Evolutionary conservation across 2,329 filamentous ascomycete genomes (phyloP).

Genomic region (Huntiella bhutanensis): DNA sequence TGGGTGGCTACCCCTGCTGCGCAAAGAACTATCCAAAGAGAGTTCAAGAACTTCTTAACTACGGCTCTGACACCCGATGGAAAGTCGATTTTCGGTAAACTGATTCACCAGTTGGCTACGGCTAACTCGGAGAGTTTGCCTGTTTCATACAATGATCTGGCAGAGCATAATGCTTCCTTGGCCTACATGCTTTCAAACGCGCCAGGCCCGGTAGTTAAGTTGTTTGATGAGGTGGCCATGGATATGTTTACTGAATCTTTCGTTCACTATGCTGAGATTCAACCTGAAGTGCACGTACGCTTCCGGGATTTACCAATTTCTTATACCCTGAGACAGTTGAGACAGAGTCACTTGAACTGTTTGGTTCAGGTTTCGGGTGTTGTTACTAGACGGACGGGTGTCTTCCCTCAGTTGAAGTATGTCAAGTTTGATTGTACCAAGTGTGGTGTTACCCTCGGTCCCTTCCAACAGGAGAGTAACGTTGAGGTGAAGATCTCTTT

Average conservation of each 20-base stretch:
- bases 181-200: constrained; percentile 94
- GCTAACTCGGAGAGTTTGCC: constrained; percentile 92
- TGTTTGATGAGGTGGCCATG: constrained; percentile 94
- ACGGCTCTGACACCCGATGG: constrained; percentile 84
- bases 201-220: constrained; percentile 81
- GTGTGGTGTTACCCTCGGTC: constrained; percentile 77
- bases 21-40: constrained; percentile 78
- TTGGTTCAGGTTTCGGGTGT: constrained; percentile 87
- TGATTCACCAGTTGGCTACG: constrained; percentile 89
- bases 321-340: constrained; percentile 85
- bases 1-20: constrained; percentile 87
- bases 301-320: constrained; percentile 88
- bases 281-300: constrained; percentile 92
- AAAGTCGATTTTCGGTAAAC: constrained; percentile 82
- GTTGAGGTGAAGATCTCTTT: constrained; percentile 91
- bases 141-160: constrained; percentile 85
- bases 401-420: constrained; percentile 95
- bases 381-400: constrained; percentile 80
- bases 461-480: constrained; percentile 94
- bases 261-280: constrained; percentile 92
- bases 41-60: constrained; percentile 94
- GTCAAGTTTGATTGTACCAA: constrained; percentile 96
- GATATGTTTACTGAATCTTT: constrained; percentile 92
- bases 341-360: constrained; percentile 90
- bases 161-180: constrained; percentile 76